Evolutionary conservation across 495 filamentous ascomycete genomes (phyloP).

Genomic region (Penicillium pulvis): DNA sequence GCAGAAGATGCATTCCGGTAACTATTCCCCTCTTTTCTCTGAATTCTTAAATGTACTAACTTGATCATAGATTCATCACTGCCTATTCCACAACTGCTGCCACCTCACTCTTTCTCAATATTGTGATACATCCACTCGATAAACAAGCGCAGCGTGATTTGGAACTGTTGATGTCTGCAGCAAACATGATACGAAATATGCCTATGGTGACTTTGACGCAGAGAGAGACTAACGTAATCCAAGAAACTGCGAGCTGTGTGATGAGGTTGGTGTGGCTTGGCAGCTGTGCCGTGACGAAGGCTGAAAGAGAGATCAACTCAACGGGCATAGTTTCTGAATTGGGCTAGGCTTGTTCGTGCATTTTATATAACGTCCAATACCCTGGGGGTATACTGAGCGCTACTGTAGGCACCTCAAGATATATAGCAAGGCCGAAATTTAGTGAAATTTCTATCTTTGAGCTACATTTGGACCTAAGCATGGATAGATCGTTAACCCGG

Average conservation of each 20-base stretch:
- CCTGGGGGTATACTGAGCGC: background rate
- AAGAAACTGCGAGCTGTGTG: constrained; percentile 12
- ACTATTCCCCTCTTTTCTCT: background rate
- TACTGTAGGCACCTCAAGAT: no score
- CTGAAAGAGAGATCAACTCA: background rate
- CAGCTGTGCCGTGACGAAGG: constrained; percentile 22
- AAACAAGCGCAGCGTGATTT: constrained; percentile 15
- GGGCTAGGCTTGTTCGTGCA: background rate
- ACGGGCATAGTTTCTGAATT: no score
- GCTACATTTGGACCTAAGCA: no score
- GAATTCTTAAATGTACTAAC: background rate
- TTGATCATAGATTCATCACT: constrained; percentile 15
- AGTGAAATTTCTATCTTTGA: no score
- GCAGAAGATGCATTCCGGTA: constrained; percentile 18
- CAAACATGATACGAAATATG: constrained; percentile 15
- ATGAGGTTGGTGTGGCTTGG: constrained; percentile 26
- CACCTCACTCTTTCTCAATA: constrained; percentile 22
- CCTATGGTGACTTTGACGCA: constrained; percentile 4
- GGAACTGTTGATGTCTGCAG: constrained; percentile 22
- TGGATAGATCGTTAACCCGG: no score
- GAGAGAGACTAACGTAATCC: constrained; percentile 5
- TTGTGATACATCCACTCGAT: constrained; percentile 22
- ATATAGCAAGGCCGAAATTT: no score
- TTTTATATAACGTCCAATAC: background rate
- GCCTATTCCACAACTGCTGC: constrained; percentile 15